Percentiles rank a stretch among this genome's conserved stretches.
phyloP scores from a whole-genome alignment of 257 asterid species.

The Capsicum chinense region DNA sequence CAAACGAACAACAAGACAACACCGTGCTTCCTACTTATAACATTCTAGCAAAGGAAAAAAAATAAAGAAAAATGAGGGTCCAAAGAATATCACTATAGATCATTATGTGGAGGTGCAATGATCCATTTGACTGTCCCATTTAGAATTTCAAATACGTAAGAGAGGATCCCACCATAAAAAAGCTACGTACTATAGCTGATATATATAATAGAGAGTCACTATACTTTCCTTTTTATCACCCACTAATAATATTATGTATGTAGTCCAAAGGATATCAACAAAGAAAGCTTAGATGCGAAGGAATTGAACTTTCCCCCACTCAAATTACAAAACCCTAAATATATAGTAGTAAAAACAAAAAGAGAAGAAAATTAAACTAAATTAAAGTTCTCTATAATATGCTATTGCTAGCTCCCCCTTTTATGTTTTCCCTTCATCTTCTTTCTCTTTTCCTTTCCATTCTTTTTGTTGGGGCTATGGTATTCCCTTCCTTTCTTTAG shows the following conservation, averaged over 20 bases:
- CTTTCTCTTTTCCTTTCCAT: constrained; percentile 26
- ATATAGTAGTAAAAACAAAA: constrained; percentile 40
- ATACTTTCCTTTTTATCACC: constrained; percentile 34
- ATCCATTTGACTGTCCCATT: constrained; percentile 29
- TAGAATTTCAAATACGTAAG: constrained; percentile 31
- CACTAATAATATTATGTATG: constrained; percentile 34
- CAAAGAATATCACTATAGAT: constrained; percentile 27
- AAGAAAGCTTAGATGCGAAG: constrained; percentile 52
- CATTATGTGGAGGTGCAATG: constrained; percentile 15
- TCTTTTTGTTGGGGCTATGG: constrained; percentile 40
- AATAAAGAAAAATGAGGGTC: neutral
- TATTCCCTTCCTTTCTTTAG: constrained; percentile 37
- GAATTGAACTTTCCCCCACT: constrained; percentile 42
- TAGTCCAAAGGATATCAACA: constrained; percentile 26
- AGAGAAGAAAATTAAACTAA: constrained; percentile 32
- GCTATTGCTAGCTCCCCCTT: constrained; percentile 12
- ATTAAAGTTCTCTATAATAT: constrained; percentile 28
- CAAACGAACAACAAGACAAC: no score
- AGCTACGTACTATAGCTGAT: neutral
- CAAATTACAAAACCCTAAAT: constrained; percentile 43
- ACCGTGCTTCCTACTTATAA: no score
- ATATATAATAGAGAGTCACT: constrained; percentile 38
- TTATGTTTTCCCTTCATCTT: constrained; percentile 33
- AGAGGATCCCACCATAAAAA: constrained; percentile 31
- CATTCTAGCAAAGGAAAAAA: no score